Base-by-base conservation (phyloP, 2,329 filamentous ascomycete species). In the Ophioceras dolichostomum region DNA sequence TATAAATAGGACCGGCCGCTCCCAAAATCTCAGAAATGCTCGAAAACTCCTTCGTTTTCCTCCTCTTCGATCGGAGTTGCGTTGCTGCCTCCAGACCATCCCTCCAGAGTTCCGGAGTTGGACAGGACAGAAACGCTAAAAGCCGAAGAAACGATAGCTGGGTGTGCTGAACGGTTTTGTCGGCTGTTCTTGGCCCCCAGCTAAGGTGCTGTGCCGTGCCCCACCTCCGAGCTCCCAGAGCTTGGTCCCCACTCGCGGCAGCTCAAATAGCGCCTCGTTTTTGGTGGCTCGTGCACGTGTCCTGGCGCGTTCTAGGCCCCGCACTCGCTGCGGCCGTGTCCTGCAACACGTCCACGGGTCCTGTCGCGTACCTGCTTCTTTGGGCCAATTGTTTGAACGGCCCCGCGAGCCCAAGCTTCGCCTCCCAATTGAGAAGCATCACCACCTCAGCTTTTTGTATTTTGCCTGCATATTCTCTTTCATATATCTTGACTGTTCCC, bases 1-100 rank as follows among this genome's bases (percentile, higher is more conserved):
- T 59, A 60, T 60, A 60, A 58, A 60, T 54, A 58, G 47, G 44
- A 44, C 37, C 22, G 34, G 43, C 32, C 40, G 42, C 43, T 38
- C 42, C 36, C 46, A 41, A 12, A 22, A 22, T 21, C 34, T 5
- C 6, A 19, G 20, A 36, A 29, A 12, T n/a, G 21, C 26, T 3
- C 40, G 38, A 41, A 39, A 33, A 28, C 29, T 10, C 19, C 24
- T 17, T 29, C 21, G 4, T 32, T 32, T 38, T 38, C 14, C 10
- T 5, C 19, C 10, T 19, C 22, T 26, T 27, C 20, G 4, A 12
- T 34, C 37, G 31, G 32, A 20, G 31, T 7, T 39, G 40, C 40
- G 37, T 39, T 46, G 47, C 42, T 41, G 41, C 39, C 37, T 38
- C 36, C 34, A 27, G 31, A 36, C 37, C 18, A n/a, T 24, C 24